Percentiles rank a stretch among this genome's conserved stretches.
Evolutionary conservation across 2,329 filamentous ascomycete genomes (phyloP).

Genomic region (Hymenoscyphus repandus): DNA sequence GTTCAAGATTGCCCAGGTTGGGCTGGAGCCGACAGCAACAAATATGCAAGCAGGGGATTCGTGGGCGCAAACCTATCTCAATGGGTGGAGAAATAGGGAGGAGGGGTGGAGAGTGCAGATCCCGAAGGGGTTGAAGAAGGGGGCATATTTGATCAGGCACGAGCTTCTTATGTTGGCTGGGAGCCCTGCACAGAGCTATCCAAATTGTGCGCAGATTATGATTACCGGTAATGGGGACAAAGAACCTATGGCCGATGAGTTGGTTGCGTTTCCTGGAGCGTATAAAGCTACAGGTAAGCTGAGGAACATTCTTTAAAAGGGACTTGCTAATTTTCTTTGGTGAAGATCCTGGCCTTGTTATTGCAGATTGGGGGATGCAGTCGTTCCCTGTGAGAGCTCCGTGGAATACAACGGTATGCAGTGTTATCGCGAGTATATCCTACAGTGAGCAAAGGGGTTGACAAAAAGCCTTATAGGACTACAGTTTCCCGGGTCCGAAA

Average conservation of each 20-base stretch:
- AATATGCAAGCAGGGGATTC: conserved; percentile 1
- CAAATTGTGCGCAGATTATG: conserved; percentile 1
- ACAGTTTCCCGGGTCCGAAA: background rate
- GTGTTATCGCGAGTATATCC: background rate
- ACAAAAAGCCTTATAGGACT: background rate
- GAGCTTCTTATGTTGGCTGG: conserved; percentile 5
- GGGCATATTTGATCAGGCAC: conserved; percentile 13
- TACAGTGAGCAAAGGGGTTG: background rate
- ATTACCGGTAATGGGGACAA: background rate
- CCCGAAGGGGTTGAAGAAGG: conserved; percentile 5
- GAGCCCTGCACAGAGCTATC: background rate
- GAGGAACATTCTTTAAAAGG: background rate
- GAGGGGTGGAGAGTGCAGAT: conserved; percentile 4
- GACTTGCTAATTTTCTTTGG: no score
- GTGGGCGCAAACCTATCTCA: conserved; percentile 4
- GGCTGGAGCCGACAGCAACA: conserved; percentile 5
- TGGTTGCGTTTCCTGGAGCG: conserved; percentile 1
- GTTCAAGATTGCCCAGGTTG: conserved; percentile 14
- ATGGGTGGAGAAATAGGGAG: background rate
- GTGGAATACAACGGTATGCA: background rate
- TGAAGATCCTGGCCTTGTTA: background rate
- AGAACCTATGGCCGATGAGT: background rate
- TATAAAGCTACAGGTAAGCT: background rate
- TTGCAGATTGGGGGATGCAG: background rate
- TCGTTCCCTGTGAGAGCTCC: background rate